phyloP scores from a whole-genome alignment of 192 early-diverging fungal genomes.

The Chytriomyces sp. region DNA sequence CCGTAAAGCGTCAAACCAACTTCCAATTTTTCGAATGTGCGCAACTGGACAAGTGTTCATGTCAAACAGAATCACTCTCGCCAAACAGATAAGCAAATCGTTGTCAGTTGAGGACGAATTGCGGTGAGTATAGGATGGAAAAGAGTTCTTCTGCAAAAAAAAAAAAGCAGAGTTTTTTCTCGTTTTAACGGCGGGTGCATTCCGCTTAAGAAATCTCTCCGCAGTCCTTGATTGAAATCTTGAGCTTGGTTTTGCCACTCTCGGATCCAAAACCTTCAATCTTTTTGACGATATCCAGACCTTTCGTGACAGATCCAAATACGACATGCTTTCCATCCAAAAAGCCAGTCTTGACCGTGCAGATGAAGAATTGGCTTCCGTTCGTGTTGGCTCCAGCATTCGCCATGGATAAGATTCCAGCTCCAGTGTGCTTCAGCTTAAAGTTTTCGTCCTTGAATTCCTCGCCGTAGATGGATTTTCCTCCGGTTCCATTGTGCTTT shows the following conservation, averaged over 20 bases:
- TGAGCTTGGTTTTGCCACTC: constrained; percentile 35
- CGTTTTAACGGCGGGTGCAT: no score
- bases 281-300: constrained; percentile 65
- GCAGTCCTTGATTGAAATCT: constrained; percentile 30
- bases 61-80: no score
- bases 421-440: constrained; percentile 64
- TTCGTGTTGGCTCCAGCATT: constrained; percentile 56
- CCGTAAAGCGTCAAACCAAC: no score
- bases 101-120: no score
- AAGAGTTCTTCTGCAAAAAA: no score
- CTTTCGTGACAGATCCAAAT: constrained; percentile 54
- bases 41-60: no score
- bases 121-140: no score
- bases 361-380: constrained; percentile 77
- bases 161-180: no score
- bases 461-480: constrained; percentile 74
- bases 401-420: constrained; percentile 57
- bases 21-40: no score
- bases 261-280: constrained; percentile 50
- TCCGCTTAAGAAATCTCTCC: background rate
- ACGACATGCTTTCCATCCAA: constrained; percentile 62
- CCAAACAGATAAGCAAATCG: no score
- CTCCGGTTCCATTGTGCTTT: constrained; percentile 79
- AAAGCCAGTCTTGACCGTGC: constrained; percentile 79
- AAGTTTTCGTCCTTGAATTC: constrained; percentile 92